A percentile compares a stretch with the other conserved stretches of the same genome.
Conservation (phyloP, 441 rosid genomes). For the Euphorbia celastroides region DNA sequence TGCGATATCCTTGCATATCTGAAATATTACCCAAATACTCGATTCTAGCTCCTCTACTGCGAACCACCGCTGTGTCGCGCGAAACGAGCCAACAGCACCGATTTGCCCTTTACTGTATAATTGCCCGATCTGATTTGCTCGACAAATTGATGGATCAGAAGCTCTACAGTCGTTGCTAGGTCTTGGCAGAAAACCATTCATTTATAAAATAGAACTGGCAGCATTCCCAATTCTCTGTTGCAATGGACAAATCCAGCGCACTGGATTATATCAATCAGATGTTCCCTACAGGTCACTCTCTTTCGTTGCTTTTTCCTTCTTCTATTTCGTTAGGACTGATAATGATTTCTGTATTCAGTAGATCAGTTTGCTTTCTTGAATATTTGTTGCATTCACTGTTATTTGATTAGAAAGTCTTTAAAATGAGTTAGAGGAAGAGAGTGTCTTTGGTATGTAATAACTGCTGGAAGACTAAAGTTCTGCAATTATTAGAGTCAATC, state of each 20-base stretch:
- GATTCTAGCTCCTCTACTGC: neutral
- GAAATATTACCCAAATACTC: neutral
- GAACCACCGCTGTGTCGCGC: neutral
- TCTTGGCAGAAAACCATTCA: neutral
- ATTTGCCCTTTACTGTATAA: neutral
- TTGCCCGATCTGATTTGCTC: neutral
- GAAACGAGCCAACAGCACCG: neutral
- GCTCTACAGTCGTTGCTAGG: neutral
- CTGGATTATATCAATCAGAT: conserved; percentile 97
- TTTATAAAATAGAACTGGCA: neutral
- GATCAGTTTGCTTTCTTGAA: neutral
- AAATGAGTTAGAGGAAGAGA: neutral
- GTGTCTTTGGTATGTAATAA: neutral
- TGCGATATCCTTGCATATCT: neutral
- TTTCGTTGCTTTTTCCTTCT: neutral
- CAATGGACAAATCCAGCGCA: conserved; percentile 91
- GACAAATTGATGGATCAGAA: conserved; percentile 1
- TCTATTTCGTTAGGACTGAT: neutral
- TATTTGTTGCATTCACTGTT: neutral
- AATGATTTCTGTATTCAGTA: neutral
- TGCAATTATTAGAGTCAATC: neutral
- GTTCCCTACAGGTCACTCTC: conserved; percentile 85
- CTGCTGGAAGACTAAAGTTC: neutral
- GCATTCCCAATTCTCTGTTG: neutral
- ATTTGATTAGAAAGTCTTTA: neutral